Evolutionary conservation across 2,329 filamentous ascomycete species (phyloP), one percentile per base, ranked within the genome.

Genomic region (Colletotrichum higginsianum): DNA sequence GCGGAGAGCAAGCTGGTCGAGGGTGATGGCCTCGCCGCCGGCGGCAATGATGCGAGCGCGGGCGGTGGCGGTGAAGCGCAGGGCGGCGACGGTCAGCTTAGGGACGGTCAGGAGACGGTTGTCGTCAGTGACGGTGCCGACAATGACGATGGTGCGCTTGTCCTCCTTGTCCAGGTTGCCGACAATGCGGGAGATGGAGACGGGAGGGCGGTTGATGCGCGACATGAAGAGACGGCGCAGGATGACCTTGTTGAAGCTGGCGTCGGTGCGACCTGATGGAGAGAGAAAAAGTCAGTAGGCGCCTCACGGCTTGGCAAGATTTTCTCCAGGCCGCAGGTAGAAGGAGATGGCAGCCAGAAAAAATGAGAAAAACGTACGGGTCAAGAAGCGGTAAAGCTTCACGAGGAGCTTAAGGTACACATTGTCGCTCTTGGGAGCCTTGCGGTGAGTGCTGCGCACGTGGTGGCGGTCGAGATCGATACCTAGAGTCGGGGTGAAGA

Each of bases 181-280:
- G 76, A 88, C 92, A 82, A 98, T 94, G 85, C 96, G 94, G 78
- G 95, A 98, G 81, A 99, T 90, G 74, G 95, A 98, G 82, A 99
- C 92, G 76, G 96, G 95, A 74, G 94, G 94, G 80, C 95, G 93
- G 93, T 98, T 98, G 88, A 97, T 98, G 87, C 95, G 94, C 85
- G 95, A 98, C 94, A 96, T 98, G 84, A 98, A 98, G 75, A 99
- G 93, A 82, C 96, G 94, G 85, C 96, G 95, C 81, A 99, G 94
- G 83, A 99, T 91, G 81, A 96, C 94, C 90, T 98, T 97, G 93
- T 99, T 99, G 94, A 99, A 99, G 88, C 90, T 91, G 77, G 94
- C 91, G 86, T 98, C 96, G 84, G 96, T 99, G 84, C 96, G 95
- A 87, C 95, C 94, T 97, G 80, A 40, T 3, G 38, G 11, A 0